phyloP scores from a whole-genome alignment of 306 rosid species.

The Macrotyloma uniflorum region DNA sequence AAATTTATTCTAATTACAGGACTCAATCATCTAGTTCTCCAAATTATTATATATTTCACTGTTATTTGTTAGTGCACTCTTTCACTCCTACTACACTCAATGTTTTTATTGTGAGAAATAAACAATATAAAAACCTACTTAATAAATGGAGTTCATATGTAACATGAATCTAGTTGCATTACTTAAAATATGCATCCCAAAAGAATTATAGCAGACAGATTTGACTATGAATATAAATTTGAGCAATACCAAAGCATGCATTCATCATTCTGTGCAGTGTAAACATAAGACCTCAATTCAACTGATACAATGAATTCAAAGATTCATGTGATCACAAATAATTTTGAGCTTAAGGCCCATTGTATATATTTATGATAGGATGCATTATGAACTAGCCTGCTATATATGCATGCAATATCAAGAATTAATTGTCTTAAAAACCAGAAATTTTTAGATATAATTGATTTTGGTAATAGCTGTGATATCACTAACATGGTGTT shows the following conservation, averaged over 20 bases:
- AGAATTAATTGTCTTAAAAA: background rate
- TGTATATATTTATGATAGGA: background rate
- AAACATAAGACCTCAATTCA: background rate
- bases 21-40: too few relatives aligned
- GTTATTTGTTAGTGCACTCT: too few relatives aligned
- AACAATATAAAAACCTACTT: background rate
- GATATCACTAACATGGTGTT: too few relatives aligned
- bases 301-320: background rate
- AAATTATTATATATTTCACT: too few relatives aligned
- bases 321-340: constrained; percentile 6
- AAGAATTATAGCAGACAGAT: background rate
- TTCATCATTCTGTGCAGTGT: background rate
- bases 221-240: background rate
- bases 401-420: background rate
- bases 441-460: background rate
- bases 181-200: background rate
- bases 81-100: too few relatives aligned
- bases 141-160: background rate
- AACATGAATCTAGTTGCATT: background rate
- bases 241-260: background rate
- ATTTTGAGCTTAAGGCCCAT: background rate
- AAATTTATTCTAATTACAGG: too few relatives aligned
- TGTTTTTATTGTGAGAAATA: too few relatives aligned
- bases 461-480: too few relatives aligned
- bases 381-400: background rate